phyloP scores from a whole-genome alignment of 2,329 filamentous ascomycete genomes.

The Aspergillus calidoustus region DNA sequence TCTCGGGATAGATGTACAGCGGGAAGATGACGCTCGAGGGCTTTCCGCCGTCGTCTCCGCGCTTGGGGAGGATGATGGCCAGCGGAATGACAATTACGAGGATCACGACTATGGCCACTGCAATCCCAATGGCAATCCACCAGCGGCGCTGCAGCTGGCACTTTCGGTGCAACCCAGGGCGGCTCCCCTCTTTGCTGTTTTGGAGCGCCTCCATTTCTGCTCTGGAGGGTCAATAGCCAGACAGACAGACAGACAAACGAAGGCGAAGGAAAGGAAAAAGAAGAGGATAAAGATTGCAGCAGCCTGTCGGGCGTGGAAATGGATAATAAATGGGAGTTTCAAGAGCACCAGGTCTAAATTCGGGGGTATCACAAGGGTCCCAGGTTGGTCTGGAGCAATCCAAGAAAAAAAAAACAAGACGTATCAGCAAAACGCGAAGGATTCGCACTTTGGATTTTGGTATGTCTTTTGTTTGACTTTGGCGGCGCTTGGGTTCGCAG shows the following conservation, averaged over 20 bases:
- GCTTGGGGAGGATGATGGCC: constrained; percentile 18
- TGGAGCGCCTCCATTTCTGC: constrained; percentile 15
- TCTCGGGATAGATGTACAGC: constrained; percentile 32
- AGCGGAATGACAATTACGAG: constrained; percentile 23
- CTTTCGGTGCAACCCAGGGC: constrained; percentile 11
- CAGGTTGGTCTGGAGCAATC: neutral
- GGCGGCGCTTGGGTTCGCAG: neutral
- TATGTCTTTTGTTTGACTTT: neutral
- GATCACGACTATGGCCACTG: constrained; percentile 19
- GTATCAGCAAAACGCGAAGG: constrained; percentile 5
- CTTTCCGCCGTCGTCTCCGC: constrained; percentile 8
- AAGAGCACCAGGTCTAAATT: neutral
- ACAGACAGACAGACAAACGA: neutral
- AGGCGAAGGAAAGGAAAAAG: neutral
- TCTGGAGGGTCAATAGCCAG: too few relatives aligned
- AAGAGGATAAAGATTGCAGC: neutral
- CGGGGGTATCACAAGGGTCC: neutral
- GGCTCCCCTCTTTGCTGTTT: constrained; percentile 4
- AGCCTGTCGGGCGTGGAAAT: constrained; percentile 1
- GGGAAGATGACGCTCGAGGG: constrained; percentile 27
- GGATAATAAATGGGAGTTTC: neutral
- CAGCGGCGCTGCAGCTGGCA: constrained; percentile 18
- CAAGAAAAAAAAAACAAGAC: neutral
- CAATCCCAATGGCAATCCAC: constrained; percentile 18
- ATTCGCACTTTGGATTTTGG: neutral